A percentile compares a stretch with the other conserved stretches of the same genome.
Conservation (phyloP, 768 basidiomycete species). For the Suillus tomentosus region DNA sequence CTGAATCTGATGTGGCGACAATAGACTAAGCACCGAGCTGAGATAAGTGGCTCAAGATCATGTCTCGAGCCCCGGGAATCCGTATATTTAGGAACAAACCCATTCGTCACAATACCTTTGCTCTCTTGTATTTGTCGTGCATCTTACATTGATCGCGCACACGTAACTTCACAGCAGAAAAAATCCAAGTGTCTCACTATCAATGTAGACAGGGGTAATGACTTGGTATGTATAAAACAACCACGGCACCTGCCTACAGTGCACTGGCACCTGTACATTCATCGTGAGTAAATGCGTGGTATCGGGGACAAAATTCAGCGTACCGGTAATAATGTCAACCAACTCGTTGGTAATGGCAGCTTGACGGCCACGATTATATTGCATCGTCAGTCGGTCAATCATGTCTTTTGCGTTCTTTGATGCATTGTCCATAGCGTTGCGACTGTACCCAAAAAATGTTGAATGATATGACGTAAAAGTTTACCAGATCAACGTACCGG, state of each 20-base stretch:
- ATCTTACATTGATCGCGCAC: neutral
- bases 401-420: slow-evolving; percentile 98
- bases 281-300: neutral
- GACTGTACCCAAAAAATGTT: slow-evolving; percentile 40
- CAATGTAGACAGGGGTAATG: slow-evolving; percentile 12
- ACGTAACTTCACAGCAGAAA: slow-evolving; percentile 12
- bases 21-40: neutral
- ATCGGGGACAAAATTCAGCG: slow-evolving; percentile 24
- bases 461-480: slow-evolving; percentile 5
- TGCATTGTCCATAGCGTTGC: slow-evolving; percentile 99
- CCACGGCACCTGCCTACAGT: slow-evolving; percentile 34
- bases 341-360: slow-evolving; percentile 96
- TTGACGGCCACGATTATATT: slow-evolving; percentile 99
- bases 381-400: slow-evolving; percentile 84
- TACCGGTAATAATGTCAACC: slow-evolving; percentile 90
- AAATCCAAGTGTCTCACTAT: slow-evolving; percentile 26
- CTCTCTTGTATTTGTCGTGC: neutral
- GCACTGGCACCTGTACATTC: slow-evolving; percentile 46
- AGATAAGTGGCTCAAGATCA: neutral
- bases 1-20: neutral
- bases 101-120: neutral
- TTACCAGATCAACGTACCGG: slow-evolving; percentile 51
- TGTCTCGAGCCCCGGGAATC: neutral
- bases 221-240: slow-evolving; percentile 19
- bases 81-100: neutral